phyloP scores from a whole-genome alignment of 805 yeast genomes.

The Pichia pseudocactophila region DNA sequence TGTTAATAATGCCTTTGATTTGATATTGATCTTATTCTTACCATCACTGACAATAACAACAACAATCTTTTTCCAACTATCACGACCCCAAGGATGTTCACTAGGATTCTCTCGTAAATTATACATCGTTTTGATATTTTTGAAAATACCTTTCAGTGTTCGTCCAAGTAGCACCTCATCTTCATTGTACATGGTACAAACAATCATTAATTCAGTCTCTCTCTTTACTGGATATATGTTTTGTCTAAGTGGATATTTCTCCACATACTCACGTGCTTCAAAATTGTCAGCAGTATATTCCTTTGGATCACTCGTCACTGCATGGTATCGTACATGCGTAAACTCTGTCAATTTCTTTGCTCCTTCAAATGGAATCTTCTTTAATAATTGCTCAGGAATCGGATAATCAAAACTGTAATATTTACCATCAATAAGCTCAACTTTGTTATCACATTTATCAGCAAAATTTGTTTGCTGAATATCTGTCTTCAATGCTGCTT shows the following conservation, averaged over 20 bases:
- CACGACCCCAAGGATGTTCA: constrained; percentile 76
- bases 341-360: constrained; percentile 37
- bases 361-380: constrained; percentile 37
- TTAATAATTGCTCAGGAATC: constrained; percentile 53
- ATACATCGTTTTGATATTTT: constrained; percentile 70
- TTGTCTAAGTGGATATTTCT: constrained; percentile 51
- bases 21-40: constrained; percentile 67
- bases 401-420: constrained; percentile 77
- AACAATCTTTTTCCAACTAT: constrained; percentile 88
- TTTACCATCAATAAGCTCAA: constrained; percentile 55
- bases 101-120: constrained; percentile 35
- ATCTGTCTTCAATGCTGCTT: constrained; percentile 9
- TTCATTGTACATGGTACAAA: constrained; percentile 89
- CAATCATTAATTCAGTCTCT: constrained; percentile 76
- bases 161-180: constrained; percentile 74
- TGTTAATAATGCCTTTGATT: constrained; percentile 71
- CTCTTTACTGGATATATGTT: constrained; percentile 66
- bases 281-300: constrained; percentile 51
- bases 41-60: constrained; percentile 90
- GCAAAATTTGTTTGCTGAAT: constrained; percentile 18
- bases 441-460: constrained; percentile 28
- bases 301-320: constrained; percentile 86
- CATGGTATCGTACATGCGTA: constrained; percentile 83
- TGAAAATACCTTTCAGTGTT: constrained; percentile 83
- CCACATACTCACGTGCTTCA: constrained; percentile 27